phyloP scores from a whole-genome alignment of 2,329 filamentous ascomycete genomes.

The Tolypocladium pustulatum region DNA sequence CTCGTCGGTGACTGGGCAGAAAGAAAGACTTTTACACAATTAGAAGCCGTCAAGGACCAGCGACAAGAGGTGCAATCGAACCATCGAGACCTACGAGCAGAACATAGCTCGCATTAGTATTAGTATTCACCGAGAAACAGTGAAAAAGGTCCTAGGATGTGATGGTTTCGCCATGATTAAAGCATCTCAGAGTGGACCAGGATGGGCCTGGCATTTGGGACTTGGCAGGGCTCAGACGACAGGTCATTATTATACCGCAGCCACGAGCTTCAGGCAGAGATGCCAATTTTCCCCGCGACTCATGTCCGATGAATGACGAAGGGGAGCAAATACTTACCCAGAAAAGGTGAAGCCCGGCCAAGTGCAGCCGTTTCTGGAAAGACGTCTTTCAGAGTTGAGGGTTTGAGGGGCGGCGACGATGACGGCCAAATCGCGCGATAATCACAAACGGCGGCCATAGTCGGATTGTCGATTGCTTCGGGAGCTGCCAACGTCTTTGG shows the following conservation, averaged over 20 bases:
- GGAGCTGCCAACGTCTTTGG: not conserved
- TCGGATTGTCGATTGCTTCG: not conserved
- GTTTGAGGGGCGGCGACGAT: not conserved
- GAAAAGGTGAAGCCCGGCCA: not conserved
- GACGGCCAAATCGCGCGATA: not conserved
- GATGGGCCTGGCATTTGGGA: not conserved
- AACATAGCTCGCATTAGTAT: not conserved
- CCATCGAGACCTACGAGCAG: not conserved
- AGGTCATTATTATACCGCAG: not conserved
- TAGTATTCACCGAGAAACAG: too few relatives aligned
- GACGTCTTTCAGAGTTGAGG: not conserved
- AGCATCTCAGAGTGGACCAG: not conserved
- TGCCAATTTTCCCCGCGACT: not conserved
- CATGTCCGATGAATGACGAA: not conserved
- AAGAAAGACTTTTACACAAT: not conserved
- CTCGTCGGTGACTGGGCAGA: not conserved
- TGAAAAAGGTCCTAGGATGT: too few relatives aligned
- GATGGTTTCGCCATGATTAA: not conserved
- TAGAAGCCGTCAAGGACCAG: not conserved
- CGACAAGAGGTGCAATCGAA: not conserved
- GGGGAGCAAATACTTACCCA: not conserved
- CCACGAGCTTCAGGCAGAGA: not conserved
- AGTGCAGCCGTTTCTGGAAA: not conserved
- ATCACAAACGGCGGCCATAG: not conserved
- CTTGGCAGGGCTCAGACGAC: not conserved